Evolutionary conservation across 495 filamentous ascomycete genomes (phyloP).

Genomic region (Pyronema omphalodes): DNA sequence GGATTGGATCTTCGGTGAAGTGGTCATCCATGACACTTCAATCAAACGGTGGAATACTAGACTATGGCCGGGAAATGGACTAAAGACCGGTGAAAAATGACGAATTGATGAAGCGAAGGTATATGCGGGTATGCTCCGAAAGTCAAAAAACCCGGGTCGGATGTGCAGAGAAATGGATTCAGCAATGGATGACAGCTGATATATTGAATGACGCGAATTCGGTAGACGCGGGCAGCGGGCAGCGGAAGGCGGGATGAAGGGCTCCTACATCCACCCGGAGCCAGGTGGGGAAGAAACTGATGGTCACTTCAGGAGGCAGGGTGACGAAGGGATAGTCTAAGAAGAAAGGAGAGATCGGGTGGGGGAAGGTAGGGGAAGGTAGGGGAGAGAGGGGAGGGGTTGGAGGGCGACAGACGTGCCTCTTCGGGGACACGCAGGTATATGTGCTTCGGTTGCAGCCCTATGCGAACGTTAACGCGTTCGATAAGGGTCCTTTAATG

Average conservation of each 20-base stretch:
- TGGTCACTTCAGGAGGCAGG: background rate
- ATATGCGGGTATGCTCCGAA: background rate
- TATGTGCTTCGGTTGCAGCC: slow-evolving; percentile 1
- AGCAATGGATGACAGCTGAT: background rate
- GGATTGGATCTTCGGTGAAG: background rate
- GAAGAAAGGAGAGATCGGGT: background rate
- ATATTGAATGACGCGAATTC: background rate
- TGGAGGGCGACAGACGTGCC: background rate
- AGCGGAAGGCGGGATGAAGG: background rate
- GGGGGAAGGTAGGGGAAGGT: background rate
- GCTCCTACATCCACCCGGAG: background rate
- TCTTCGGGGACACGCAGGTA: background rate
- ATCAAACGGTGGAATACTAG: background rate
- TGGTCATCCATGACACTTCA: background rate
- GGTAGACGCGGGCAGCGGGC: background rate
- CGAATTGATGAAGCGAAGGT: background rate
- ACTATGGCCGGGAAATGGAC: background rate
- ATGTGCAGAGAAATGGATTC: background rate
- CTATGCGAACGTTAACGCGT: background rate
- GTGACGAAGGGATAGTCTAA: too few species aligned
- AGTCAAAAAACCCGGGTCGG: background rate
- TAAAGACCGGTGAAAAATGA: background rate
- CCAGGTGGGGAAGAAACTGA: background rate
- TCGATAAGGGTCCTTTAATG: slow-evolving; percentile 2
- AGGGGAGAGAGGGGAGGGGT: background rate